Evolutionary conservation across 495 filamentous ascomycete species (phyloP).

Genomic region (Penicillium verhagenii): DNA sequence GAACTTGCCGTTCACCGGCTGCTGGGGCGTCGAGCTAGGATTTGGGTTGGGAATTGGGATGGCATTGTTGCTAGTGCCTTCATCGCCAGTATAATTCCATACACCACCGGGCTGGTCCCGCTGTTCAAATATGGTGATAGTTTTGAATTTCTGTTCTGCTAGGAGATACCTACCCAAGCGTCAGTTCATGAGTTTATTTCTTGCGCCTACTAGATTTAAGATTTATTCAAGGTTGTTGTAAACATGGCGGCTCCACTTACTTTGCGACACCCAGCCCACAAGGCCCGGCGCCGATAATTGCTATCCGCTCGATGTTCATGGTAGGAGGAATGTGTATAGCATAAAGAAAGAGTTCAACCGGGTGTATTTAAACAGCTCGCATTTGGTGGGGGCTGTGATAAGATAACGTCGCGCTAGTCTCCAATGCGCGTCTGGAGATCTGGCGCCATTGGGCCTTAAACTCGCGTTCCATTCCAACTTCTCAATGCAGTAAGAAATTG

Average conservation of each 20-base stretch:
- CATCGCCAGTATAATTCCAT: slow-evolving; percentile 59
- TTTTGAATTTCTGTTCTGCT: slow-evolving; percentile 61
- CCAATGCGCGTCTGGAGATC: not conserved
- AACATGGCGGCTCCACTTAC: not conserved
- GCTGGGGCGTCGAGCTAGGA: slow-evolving; percentile 3
- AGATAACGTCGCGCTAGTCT: not conserved
- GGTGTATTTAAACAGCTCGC: not conserved
- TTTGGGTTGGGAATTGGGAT: not conserved
- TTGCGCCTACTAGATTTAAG: too few relatives aligned
- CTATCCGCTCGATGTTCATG: slow-evolving; percentile 16
- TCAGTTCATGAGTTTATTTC: not conserved
- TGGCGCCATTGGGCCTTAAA: not conserved
- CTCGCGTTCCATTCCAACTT: not conserved
- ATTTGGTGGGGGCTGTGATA: not conserved
- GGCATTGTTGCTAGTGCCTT: not conserved
- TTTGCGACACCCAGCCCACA: slow-evolving; percentile 21
- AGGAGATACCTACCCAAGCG: slow-evolving; percentile 53
- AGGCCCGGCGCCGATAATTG: slow-evolving; percentile 25
- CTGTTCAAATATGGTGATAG: slow-evolving; percentile 72
- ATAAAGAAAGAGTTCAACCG: not conserved
- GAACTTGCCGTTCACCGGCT: slow-evolving; percentile 6
- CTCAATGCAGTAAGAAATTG: not conserved
- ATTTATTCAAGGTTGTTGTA: too few relatives aligned
- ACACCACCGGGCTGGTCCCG: slow-evolving; percentile 66
- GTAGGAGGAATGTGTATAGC: not conserved